These are phyloP conservation scores for Colletotrichum abscissum DNA, from an alignment of 2,329 filamentous ascomycete genomes.

Conservation along the genomic window DNA sequence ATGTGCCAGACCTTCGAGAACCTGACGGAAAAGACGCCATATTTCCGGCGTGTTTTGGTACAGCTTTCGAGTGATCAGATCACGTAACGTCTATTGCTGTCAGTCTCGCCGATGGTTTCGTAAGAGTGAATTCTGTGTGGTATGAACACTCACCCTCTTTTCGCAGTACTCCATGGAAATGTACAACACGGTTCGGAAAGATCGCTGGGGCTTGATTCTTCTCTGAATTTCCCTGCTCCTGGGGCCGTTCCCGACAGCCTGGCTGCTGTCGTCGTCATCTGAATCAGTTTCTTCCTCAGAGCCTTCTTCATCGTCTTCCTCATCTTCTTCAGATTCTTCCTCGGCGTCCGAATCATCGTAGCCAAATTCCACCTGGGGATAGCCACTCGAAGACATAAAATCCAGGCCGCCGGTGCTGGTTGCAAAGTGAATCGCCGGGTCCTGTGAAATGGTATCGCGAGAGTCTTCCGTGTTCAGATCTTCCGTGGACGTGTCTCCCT, in stretches of 20 bases:
- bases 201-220: slow-evolving; percentile 53
- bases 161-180: slow-evolving; percentile 99
- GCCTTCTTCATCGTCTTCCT: slow-evolving; percentile 52
- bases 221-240: slow-evolving; percentile 32
- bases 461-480: slow-evolving; percentile 48
- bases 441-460: slow-evolving; percentile 54
- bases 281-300: slow-evolving; percentile 57
- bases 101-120: slow-evolving; percentile 15
- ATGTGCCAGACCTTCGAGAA: slow-evolving; percentile 88
- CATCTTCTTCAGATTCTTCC: slow-evolving; percentile 47
- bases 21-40: slow-evolving; percentile 92
- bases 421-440: slow-evolving; percentile 67
- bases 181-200: slow-evolving; percentile 82
- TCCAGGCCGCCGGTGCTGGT: slow-evolving; percentile 86
- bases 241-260: slow-evolving; percentile 36
- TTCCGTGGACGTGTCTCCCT: slow-evolving; percentile 67
- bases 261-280: slow-evolving; percentile 45
- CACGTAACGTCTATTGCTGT: slow-evolving; percentile 76
- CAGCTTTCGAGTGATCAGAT: slow-evolving; percentile 83
- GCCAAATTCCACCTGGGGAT: slow-evolving; percentile 82
- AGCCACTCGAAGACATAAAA: slow-evolving; percentile 89
- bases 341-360: slow-evolving; percentile 64
- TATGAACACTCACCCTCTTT: slow-evolving; percentile 70
- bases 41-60: slow-evolving; percentile 80
- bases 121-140: neutral